Conservation (phyloP, 148 eudicot genomes). For the Rhododendron williamsianum region DNA sequence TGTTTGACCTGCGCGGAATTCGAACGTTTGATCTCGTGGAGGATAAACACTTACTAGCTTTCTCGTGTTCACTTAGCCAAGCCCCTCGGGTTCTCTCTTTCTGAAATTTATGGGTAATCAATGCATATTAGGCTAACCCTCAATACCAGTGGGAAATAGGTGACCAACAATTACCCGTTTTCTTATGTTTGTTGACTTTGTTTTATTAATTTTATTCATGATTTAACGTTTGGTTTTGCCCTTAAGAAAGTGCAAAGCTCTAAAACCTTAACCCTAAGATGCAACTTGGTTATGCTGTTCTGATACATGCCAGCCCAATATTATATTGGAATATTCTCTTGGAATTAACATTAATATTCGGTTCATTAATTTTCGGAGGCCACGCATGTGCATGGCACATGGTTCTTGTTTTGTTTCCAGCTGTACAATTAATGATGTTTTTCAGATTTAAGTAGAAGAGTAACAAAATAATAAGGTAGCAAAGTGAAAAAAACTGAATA, state of each 20-base stretch:
- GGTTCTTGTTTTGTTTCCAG: neutral
- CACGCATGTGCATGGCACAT: neutral
- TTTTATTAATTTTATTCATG: neutral
- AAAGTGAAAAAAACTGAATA: too few relatives aligned
- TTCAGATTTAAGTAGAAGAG: neutral
- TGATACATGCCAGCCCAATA: neutral
- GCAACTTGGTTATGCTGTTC: neutral
- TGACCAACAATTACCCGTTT: neutral
- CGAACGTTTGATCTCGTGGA: too few relatives aligned
- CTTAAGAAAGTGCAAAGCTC: neutral
- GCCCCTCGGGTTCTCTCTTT: neutral
- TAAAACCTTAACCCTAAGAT: neutral
- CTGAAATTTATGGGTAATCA: neutral
- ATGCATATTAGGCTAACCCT: neutral
- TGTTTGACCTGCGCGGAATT: too few relatives aligned
- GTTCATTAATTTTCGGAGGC: neutral
- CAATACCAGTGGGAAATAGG: neutral
- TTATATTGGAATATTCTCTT: neutral
- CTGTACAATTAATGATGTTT: neutral
- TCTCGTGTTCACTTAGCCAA: neutral
- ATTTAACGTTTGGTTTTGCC: neutral
- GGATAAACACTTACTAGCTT: too few relatives aligned
- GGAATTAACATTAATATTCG: neutral
- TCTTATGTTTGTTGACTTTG: neutral
- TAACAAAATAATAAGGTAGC: too few relatives aligned